phyloP scores from a whole-genome alignment of 2,329 filamentous ascomycete genomes.

The Aspergillus latus region DNA sequence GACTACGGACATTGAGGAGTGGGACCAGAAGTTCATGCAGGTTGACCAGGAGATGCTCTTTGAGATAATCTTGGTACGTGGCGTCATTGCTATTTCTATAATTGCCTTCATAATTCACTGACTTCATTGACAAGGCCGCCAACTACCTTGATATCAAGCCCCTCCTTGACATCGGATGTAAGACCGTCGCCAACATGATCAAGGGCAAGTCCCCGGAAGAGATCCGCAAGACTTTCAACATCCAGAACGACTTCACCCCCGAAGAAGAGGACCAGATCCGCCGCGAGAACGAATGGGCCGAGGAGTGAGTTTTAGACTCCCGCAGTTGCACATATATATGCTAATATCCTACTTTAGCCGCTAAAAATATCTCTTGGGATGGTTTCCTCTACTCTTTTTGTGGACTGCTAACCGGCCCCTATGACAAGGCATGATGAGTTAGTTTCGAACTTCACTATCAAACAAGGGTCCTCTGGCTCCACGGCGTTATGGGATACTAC shows the following conservation, averaged over 20 bases:
- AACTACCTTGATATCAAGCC: conserved; percentile 99
- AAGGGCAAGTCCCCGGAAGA: conserved; percentile 99
- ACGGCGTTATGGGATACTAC: conserved; percentile 25
- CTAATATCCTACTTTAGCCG: conserved; percentile 40
- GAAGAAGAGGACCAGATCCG: conserved; percentile 99
- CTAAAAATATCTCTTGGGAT: conserved; percentile 41
- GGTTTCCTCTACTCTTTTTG: conserved; percentile 5
- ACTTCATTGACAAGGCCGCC: conserved; percentile 63
- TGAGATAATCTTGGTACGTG: conserved; percentile 89
- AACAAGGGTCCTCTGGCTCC: conserved; percentile 16
- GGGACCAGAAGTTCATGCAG: conserved; percentile 99
- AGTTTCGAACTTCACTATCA: conserved; percentile 6
- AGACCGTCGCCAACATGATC: conserved; percentile 99
- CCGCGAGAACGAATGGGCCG: conserved; percentile 87
- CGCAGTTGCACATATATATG: neutral
- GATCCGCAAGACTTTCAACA: conserved; percentile 99
- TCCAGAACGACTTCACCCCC: conserved; percentile 97
- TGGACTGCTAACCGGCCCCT: conserved; percentile 3
- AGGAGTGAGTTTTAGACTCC: conserved; percentile 57
- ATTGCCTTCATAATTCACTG: neutral
- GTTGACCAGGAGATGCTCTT: conserved; percentile 99
- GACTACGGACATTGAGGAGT: conserved; percentile 98
- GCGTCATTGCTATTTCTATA: neutral
- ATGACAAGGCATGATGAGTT: conserved; percentile 1
- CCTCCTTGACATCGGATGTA: conserved; percentile 95